A percentile compares a stretch with the other conserved stretches of the same genome.
Evolutionary conservation across 768 basidiomycete species (phyloP).

Genomic region (Hydnum rufescens): DNA sequence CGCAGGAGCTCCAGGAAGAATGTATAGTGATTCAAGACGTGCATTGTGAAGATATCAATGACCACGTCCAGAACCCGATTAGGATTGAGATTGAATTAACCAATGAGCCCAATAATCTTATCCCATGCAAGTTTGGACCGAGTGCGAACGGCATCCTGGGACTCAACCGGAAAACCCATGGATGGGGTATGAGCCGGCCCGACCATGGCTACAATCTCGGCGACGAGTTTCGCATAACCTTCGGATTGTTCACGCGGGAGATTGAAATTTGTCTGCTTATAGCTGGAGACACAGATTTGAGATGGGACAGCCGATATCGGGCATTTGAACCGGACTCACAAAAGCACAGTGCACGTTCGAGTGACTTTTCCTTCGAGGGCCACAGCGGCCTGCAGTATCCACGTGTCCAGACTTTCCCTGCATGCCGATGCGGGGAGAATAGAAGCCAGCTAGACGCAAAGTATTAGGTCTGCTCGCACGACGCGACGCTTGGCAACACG

Average conservation of each 20-base stretch:
- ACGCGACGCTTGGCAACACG: slow-evolving; percentile 15
- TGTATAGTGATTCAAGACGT: slow-evolving; percentile 60
- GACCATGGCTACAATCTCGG: slow-evolving; percentile 59
- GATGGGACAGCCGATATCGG: background rate
- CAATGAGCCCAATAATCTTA: slow-evolving; percentile 71
- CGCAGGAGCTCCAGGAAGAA: slow-evolving; percentile 80
- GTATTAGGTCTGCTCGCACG: background rate
- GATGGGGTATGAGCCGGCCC: slow-evolving; percentile 52
- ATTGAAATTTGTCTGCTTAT: slow-evolving; percentile 98
- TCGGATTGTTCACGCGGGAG: slow-evolving; percentile 92
- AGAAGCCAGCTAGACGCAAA: slow-evolving; percentile 8
- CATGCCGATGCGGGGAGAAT: slow-evolving; percentile 42
- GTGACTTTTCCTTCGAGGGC: slow-evolving; percentile 69
- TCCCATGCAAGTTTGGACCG: slow-evolving; percentile 59
- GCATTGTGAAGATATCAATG: slow-evolving; percentile 71
- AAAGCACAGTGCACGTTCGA: slow-evolving; percentile 56
- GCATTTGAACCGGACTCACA: slow-evolving; percentile 30
- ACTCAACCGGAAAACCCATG: slow-evolving; percentile 47
- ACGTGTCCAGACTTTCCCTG: slow-evolving; percentile 54
- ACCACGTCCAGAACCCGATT: slow-evolving; percentile 86
- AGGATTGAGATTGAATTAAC: slow-evolving; percentile 93
- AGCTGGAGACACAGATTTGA: slow-evolving; percentile 26
- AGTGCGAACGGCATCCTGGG: slow-evolving; percentile 33
- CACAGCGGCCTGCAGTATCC: slow-evolving; percentile 39
- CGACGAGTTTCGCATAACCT: slow-evolving; percentile 83